Conservation (phyloP, 2,329 filamentous ascomycete species). For the Aspergillus sergii region DNA sequence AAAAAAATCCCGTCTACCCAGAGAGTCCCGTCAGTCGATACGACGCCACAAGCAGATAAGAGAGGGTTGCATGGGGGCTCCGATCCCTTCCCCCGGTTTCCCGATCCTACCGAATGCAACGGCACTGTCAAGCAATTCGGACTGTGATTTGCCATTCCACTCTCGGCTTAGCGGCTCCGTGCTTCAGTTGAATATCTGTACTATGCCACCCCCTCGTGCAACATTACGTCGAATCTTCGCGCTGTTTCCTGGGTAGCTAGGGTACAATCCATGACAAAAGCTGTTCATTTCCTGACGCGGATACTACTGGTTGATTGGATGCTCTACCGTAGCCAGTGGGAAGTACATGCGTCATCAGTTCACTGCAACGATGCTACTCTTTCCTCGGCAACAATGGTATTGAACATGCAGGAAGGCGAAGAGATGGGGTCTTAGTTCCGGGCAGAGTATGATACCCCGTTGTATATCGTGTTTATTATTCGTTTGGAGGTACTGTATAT, state of each 20-base stretch:
- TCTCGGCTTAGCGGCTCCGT: conserved; percentile 4
- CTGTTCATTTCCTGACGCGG: not conserved
- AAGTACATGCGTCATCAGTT: conserved; percentile 7
- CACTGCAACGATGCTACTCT: not conserved
- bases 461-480: not conserved
- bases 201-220: conserved; percentile 25
- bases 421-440: not conserved
- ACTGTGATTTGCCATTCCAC: conserved; percentile 4
- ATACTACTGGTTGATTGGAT: not conserved
- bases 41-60: conserved; percentile 16
- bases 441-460: not conserved
- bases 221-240: conserved; percentile 16
- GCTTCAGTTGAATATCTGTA: not conserved
- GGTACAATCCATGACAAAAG: not conserved
- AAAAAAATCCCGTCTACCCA: not conserved
- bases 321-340: not conserved
- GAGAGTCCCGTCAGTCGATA: conserved; percentile 5
- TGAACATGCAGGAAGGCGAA: not conserved
- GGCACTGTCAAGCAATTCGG: conserved; percentile 7
- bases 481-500: not conserved
- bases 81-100: conserved; percentile 20
- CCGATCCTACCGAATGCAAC: conserved; percentile 34
- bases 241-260: not conserved
- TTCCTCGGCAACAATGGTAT: conserved; percentile 1
- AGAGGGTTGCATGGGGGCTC: conserved; percentile 26